phyloP scores from a whole-genome alignment of 352 stramenopile genomes.

The Halophytophthora polymorphica region DNA sequence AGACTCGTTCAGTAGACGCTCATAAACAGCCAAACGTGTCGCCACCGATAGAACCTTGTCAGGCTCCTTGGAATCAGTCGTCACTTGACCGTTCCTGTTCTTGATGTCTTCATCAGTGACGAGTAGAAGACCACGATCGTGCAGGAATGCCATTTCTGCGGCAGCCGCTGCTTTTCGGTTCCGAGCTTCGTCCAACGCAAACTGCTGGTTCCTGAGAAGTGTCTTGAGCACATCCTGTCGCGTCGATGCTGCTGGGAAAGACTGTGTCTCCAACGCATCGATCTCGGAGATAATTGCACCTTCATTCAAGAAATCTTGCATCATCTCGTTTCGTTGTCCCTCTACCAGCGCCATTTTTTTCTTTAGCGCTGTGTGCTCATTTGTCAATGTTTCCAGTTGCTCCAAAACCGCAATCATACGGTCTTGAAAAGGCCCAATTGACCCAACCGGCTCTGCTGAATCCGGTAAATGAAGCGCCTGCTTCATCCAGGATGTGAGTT shows the following conservation, averaged over 20 bases:
- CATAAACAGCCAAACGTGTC: constrained; percentile 29
- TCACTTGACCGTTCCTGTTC: neutral
- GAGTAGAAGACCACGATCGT: constrained; percentile 13
- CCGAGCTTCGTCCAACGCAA: constrained; percentile 1
- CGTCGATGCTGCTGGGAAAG: constrained; percentile 2
- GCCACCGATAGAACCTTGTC: constrained; percentile 4
- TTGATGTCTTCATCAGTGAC: neutral
- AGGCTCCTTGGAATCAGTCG: neutral
- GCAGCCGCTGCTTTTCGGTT: constrained; percentile 12
- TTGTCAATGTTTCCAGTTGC: constrained; percentile 28
- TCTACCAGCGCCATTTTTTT: constrained; percentile 17
- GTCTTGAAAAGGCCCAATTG: constrained; percentile 24
- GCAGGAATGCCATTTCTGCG: constrained; percentile 17
- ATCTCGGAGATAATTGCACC: constrained; percentile 18
- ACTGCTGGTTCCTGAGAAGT: constrained; percentile 24
- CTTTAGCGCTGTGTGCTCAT: constrained; percentile 14
- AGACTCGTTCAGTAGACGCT: constrained; percentile 11
- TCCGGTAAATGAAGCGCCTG: constrained; percentile 28
- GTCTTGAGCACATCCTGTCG: constrained; percentile 22
- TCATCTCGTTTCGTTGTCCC: constrained; percentile 13
- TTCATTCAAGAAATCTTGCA: constrained; percentile 24
- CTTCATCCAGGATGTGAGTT: constrained; percentile 25
- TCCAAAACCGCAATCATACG: constrained; percentile 20
- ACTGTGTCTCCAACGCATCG: constrained; percentile 3
- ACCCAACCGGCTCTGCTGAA: constrained; percentile 14